Percentiles rank a stretch among this genome's conserved stretches.
Conservation (phyloP, 345 rosid genomes). For the Ceriops tagal region DNA sequence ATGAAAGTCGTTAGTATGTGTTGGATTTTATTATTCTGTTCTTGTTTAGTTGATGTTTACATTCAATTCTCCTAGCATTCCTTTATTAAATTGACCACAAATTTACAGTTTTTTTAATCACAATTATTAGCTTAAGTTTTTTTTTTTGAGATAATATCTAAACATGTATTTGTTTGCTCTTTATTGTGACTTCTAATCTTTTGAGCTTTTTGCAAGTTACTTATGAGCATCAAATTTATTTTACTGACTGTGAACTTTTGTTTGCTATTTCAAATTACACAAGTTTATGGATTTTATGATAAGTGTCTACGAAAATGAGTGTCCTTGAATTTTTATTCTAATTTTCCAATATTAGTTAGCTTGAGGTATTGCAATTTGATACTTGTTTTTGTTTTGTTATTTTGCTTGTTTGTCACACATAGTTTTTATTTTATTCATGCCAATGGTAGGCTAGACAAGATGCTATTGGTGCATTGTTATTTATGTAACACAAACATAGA, state of each 20-base stretch:
- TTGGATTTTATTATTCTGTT: background rate
- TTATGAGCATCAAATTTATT: background rate
- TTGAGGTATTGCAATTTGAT: background rate
- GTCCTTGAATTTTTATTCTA: slow-evolving; percentile 19
- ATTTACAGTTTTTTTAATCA: background rate
- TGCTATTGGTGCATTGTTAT: too few relatives aligned
- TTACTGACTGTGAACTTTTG: slow-evolving; percentile 12
- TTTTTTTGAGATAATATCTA: background rate
- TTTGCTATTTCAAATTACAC: slow-evolving; percentile 74
- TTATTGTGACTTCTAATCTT: background rate
- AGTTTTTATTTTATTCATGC: too few relatives aligned
- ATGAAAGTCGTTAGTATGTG: slow-evolving; percentile 89
- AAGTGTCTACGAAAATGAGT: slow-evolving; percentile 98
- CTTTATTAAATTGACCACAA: background rate
- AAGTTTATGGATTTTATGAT: slow-evolving; percentile 98
- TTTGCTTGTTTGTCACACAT: too few relatives aligned
- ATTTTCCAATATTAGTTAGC: background rate
- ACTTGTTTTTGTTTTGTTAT: background rate
- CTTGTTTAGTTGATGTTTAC: background rate
- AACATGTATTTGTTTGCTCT: too few relatives aligned
- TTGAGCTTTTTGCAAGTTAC: background rate
- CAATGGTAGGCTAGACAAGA: too few relatives aligned
- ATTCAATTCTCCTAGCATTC: background rate
- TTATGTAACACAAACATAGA: too few relatives aligned
- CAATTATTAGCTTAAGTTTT: background rate